A percentile compares a stretch with the other conserved stretches of the same genome.
phyloP scores from a whole-genome alignment of 805 yeast species.

The Ogataea nonfermentans region DNA sequence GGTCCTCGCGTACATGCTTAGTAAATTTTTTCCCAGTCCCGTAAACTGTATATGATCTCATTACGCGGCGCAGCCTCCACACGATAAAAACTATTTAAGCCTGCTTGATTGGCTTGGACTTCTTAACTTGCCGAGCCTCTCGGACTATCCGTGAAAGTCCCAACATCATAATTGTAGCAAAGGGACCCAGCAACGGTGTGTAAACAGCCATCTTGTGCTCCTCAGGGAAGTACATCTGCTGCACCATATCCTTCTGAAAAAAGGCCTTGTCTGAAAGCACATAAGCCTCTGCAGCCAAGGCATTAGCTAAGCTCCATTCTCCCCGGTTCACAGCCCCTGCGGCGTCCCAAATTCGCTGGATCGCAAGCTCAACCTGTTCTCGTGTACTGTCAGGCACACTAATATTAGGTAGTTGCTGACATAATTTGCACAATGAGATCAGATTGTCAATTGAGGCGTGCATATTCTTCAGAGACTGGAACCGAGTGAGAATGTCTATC shows the following conservation, averaged over 20 bases:
- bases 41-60: not conserved
- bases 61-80: constrained; percentile 3
- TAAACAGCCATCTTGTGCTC: constrained; percentile 95
- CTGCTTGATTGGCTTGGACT: not conserved
- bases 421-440: constrained; percentile 66
- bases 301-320: constrained; percentile 40
- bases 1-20: constrained; percentile 2
- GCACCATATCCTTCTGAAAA: constrained; percentile 92
- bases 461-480: constrained; percentile 57
- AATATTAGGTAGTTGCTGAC: constrained; percentile 69
- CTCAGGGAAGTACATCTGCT: constrained; percentile 90
- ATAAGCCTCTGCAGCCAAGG: constrained; percentile 51
- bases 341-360: constrained; percentile 41
- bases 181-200: constrained; percentile 86
- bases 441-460: constrained; percentile 65
- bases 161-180: constrained; percentile 58
- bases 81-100: not conserved
- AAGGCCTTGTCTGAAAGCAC: constrained; percentile 71
- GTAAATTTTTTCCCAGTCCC: not conserved
- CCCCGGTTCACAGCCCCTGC: constrained; percentile 31
- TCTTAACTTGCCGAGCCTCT: constrained; percentile 7
- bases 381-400: constrained; percentile 78
- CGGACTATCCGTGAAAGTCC: constrained; percentile 44
- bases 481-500: constrained; percentile 64
- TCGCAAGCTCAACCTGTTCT: constrained; percentile 51